Percentiles rank a stretch among this genome's conserved stretches.
These are phyloP conservation scores for Spathaspora jeffriesii DNA, from an alignment of 1,139 yeast genomes.

Conservation along the genomic window DNA sequence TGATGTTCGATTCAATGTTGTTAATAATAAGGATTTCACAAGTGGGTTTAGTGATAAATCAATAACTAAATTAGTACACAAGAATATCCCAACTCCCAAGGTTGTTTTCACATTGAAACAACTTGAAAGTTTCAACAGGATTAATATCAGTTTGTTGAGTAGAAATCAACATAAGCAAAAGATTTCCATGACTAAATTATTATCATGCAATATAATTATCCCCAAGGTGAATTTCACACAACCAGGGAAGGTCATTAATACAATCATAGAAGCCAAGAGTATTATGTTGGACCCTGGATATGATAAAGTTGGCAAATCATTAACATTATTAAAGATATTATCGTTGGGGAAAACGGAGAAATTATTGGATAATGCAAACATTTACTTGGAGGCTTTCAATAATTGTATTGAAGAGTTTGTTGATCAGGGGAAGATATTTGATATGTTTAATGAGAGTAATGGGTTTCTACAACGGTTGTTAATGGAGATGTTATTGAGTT, in stretches of 20 bases:
- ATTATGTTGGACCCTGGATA: constrained; percentile 8
- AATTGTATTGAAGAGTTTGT: constrained; percentile 34
- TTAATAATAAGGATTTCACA: constrained; percentile 1
- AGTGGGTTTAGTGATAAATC: constrained; percentile 16
- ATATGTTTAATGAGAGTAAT: constrained; percentile 17
- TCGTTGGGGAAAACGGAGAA: constrained; percentile 14
- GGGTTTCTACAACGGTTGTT: constrained; percentile 17
- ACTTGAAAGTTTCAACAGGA: neutral
- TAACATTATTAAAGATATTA: constrained; percentile 15
- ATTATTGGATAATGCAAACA: constrained; percentile 25
- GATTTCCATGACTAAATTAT: constrained; percentile 10
- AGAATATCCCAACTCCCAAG: neutral
- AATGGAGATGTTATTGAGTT: constrained; percentile 33
- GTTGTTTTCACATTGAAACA: neutral
- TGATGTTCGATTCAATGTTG: neutral
- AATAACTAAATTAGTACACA: constrained; percentile 12
- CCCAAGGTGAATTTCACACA: constrained; percentile 9
- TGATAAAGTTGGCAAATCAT: constrained; percentile 10
- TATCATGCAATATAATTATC: constrained; percentile 8
- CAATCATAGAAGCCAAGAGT: constrained; percentile 14
- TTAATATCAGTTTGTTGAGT: neutral
- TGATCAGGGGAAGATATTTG: constrained; percentile 27
- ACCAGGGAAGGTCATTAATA: constrained; percentile 14
- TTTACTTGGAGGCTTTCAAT: constrained; percentile 32
- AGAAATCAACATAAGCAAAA: constrained; percentile 7